Conservation (phyloP, 495 filamentous ascomycete species). For the Penicillium manginii region DNA sequence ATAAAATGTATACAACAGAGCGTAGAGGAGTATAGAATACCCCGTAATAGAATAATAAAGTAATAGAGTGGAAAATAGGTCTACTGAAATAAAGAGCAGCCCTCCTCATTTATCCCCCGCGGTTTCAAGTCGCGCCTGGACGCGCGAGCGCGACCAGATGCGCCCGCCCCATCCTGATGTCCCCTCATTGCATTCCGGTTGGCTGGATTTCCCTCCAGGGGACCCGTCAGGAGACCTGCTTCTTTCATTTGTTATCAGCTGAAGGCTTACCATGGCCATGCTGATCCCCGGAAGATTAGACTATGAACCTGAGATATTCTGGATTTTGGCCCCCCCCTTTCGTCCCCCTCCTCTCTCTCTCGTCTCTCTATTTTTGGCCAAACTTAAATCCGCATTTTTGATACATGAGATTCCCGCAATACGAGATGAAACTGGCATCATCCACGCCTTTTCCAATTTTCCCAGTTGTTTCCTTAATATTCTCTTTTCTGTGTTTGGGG, state of each 20-base stretch:
- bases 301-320: not conserved
- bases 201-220: constrained; percentile 12
- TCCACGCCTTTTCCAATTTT: not conserved
- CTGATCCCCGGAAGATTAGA: not conserved
- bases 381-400: constrained; percentile 10
- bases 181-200: constrained; percentile 13
- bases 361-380: constrained; percentile 22
- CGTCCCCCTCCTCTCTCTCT: not conserved
- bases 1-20: constrained; percentile 5
- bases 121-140: constrained; percentile 29
- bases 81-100: too few relatives aligned
- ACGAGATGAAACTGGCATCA: not conserved
- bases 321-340: constrained; percentile 1
- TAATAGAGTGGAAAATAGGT: too few relatives aligned
- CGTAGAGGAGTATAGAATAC: not conserved
- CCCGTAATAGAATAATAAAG: not conserved
- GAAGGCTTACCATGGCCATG: constrained; percentile 2
- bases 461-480: not conserved
- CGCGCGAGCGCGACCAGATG: constrained; percentile 13
- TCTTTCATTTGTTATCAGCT: constrained; percentile 31
- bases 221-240: constrained; percentile 32
- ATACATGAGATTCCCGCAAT: not conserved
- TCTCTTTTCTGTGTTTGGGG: not conserved
- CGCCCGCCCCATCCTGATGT: constrained; percentile 12
- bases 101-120: not conserved